A percentile compares a stretch with the other conserved stretches of the same genome.
phyloP scores from a whole-genome alignment of 2,329 filamentous ascomycete genomes.

The Akanthomyces muscarius region DNA sequence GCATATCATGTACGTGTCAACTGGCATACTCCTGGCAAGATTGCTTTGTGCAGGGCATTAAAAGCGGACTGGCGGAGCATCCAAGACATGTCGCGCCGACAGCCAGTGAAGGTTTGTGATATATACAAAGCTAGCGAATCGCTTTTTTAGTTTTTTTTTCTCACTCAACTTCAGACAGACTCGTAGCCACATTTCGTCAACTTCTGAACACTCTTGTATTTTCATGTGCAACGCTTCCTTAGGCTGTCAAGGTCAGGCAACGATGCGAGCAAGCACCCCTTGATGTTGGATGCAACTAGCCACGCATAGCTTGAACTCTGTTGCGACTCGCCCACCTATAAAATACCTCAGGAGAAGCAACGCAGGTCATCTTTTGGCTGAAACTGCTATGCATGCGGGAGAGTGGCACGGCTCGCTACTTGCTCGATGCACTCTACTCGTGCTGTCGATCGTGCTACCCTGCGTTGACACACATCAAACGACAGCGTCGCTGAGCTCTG shows the following conservation, averaged over 20 bases:
- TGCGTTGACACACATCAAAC: background rate
- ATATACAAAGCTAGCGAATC: background rate
- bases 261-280: too few relatives aligned
- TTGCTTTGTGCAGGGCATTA: background rate
- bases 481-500: background rate
- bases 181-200: too few relatives aligned
- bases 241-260: too few relatives aligned
- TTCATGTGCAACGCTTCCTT: too few relatives aligned
- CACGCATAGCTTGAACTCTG: background rate
- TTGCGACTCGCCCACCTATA: background rate
- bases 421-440: background rate
- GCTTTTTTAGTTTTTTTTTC: too few relatives aligned
- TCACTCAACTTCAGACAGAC: too few relatives aligned
- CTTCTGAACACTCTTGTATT: too few relatives aligned
- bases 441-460: slow-evolving; percentile 1
- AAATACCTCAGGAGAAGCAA: background rate
- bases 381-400: slow-evolving; percentile 9
- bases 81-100: background rate
- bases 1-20: too few relatives aligned
- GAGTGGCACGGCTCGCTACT: background rate
- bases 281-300: background rate
- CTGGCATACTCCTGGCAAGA: background rate
- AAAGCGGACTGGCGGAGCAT: background rate
- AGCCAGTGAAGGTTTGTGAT: background rate
- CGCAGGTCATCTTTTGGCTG: background rate